phyloP scores from a whole-genome alignment of 148 eudicot genomes.

The Amaranthus cruentus region DNA sequence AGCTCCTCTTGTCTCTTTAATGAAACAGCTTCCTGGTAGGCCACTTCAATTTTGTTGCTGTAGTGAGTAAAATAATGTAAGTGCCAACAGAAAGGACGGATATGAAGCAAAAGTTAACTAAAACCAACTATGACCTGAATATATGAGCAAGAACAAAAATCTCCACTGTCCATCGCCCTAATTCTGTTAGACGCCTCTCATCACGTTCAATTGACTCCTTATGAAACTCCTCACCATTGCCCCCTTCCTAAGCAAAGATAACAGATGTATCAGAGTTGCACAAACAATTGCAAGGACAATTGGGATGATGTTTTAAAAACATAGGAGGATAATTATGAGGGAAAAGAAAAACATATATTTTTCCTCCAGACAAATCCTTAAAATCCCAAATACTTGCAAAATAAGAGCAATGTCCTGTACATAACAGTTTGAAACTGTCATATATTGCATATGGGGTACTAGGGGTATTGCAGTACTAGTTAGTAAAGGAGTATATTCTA shows the following conservation, averaged over 20 bases:
- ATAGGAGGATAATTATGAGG: neutral
- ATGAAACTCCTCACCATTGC: conserved; percentile 70
- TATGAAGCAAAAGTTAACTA: neutral
- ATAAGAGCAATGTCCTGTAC: too few relatives aligned
- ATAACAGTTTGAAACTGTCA: too few relatives aligned
- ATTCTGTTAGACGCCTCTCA: conserved; percentile 85
- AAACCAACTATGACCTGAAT: conserved; percentile 48
- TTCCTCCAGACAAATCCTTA: too few relatives aligned
- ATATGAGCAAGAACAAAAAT: conserved; percentile 81
- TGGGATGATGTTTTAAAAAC: neutral
- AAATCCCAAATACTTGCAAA: too few relatives aligned
- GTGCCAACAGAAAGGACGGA: neutral
- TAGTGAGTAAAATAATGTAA: conserved; percentile 14
- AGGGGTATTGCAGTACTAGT: too few relatives aligned
- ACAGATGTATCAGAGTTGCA: conserved; percentile 2
- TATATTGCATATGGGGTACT: too few relatives aligned
- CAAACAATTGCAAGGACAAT: neutral
- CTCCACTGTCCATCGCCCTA: conserved; percentile 94
- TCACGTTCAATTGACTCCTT: conserved; percentile 87
- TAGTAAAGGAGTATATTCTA: too few relatives aligned
- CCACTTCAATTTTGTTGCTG: conserved; percentile 87
- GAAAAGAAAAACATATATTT: neutral
- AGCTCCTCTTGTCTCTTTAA: conserved; percentile 98
- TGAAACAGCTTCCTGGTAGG: conserved; percentile 96
- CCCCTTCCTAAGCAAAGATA: conserved; percentile 57